Evolutionary conservation across 768 basidiomycete genomes (phyloP), one percentile per base, ranked within the genome.

Genomic region (Leccinum boreale): DNA sequence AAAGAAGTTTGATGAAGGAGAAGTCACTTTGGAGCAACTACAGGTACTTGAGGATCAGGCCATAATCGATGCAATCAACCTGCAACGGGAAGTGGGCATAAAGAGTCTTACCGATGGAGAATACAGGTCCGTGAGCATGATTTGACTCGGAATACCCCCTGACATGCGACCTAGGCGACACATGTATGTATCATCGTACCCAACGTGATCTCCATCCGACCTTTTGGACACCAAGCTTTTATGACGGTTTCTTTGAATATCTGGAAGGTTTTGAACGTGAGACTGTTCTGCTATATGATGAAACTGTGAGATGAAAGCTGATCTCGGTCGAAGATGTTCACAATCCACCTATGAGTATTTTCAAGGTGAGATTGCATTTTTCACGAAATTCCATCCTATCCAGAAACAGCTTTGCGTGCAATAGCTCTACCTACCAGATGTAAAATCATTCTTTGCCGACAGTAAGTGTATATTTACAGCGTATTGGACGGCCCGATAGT

Each of bases 161-260:
- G 36, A 68, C 45, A n/a, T 33, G 17, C 3, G 7, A 0, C 31
- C 10, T 36, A 69, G 68, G 50, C 67, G 69, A 26, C 69, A 70
- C 52, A 68, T 70, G 69, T 69, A 31, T 28, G 61, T 54, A 31
- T 19, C 36, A 0, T 54, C 19, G 6, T 31, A 28, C 53, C 35
- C 19, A 17, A 1, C 3, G 21, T 29, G 2, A 1, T 23, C 55
- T 55, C 39, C 17, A 36, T 5, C 7, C 3, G 42, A 63, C 19
- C 24, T 5, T 50, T 15, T 33, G 47, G 50, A 42, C n/a, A 42
- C 11, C 19, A 49, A 69, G 68, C 62, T 69, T 69, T 33, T 69
- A 55, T 21, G 68, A 69, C 28, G 68, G 68, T 21, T 70, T 69
- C 55, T 69, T 69, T 26, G 68, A 70, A 26, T 53, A 58, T 48